Evolutionary conservation across 768 basidiomycete species (phyloP).

Genomic region (Boletus tylopilopsis): DNA sequence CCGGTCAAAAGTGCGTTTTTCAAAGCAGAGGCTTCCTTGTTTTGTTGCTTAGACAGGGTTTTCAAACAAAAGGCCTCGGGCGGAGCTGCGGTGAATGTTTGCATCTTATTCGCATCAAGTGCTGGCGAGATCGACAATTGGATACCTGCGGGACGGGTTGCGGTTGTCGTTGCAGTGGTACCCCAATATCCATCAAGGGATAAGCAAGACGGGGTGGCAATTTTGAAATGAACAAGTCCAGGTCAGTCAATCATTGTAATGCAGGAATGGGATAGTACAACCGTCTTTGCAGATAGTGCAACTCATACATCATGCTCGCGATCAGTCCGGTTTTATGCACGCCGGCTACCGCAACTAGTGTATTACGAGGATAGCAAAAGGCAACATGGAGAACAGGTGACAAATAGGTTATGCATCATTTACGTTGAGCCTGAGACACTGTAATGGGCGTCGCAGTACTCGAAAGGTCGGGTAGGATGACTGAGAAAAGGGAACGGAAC

Average conservation of each 20-base stretch:
- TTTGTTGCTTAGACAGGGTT: background rate
- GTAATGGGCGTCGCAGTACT: constrained; percentile 46
- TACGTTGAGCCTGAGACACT: constrained; percentile 73
- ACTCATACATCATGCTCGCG: too few relatives aligned
- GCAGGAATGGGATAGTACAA: too few relatives aligned
- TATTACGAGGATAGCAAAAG: constrained; percentile 4
- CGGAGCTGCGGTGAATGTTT: constrained; percentile 57
- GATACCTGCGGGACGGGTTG: constrained; percentile 65
- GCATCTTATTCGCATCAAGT: constrained; percentile 64
- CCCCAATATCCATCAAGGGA: too few relatives aligned
- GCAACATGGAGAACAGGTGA: background rate
- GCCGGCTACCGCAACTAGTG: background rate
- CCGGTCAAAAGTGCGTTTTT: constrained; percentile 67
- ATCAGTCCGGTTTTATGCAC: background rate
- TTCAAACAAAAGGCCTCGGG: constrained; percentile 57
- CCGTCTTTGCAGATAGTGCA: too few relatives aligned
- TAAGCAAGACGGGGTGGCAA: too few relatives aligned
- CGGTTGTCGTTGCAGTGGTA: constrained; percentile 56
- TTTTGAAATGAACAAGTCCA: too few relatives aligned
- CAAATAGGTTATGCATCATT: constrained; percentile 64
- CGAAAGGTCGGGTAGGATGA: constrained; percentile 78
- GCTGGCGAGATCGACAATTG: constrained; percentile 46
- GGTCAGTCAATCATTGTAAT: too few relatives aligned
- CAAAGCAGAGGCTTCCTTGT: background rate
- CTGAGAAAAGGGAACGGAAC: constrained; percentile 90